These are phyloP conservation scores for Uncinocarpus reesii DNA, from an alignment of 2,329 filamentous ascomycete species.

Conservation along the genomic window DNA sequence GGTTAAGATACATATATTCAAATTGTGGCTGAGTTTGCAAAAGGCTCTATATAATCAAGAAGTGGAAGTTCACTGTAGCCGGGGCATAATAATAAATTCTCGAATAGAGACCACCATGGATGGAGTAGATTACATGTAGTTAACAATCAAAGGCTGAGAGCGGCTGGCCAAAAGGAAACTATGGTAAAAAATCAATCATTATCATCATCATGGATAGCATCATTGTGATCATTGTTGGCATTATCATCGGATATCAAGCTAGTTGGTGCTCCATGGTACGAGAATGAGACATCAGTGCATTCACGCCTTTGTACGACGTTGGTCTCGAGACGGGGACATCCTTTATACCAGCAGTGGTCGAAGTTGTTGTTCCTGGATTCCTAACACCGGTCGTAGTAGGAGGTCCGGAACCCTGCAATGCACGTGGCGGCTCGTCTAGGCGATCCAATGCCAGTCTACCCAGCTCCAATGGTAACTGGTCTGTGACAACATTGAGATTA, in stretches of 20 bases:
- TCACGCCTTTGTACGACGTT: slow-evolving; percentile 22
- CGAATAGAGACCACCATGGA: no score
- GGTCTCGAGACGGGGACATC: slow-evolving; percentile 17
- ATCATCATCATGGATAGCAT: not conserved
- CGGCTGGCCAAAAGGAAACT: no score
- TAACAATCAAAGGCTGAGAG: not conserved
- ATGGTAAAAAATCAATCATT: no score
- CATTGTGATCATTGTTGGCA: not conserved
- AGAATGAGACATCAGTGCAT: slow-evolving; percentile 25
- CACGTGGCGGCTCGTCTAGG: slow-evolving; percentile 6
- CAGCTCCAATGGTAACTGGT: slow-evolving; percentile 16
- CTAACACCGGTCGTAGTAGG: not conserved
- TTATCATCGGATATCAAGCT: slow-evolving; percentile 22
- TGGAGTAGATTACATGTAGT: not conserved
- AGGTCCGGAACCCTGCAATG: not conserved
- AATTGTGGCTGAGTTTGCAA: no score
- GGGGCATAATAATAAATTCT: no score
- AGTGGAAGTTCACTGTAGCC: no score
- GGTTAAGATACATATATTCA: not conserved
- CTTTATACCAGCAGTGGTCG: slow-evolving; percentile 13
- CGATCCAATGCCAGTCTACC: slow-evolving; percentile 14
- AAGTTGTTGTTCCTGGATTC: not conserved
- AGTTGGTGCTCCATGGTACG: slow-evolving; percentile 32
- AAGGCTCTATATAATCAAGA: no score
- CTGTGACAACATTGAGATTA: slow-evolving; percentile 3